phyloP scores from a whole-genome alignment of 371 early-diverging fungal genomes.

The Saksenaea vasiformis region DNA sequence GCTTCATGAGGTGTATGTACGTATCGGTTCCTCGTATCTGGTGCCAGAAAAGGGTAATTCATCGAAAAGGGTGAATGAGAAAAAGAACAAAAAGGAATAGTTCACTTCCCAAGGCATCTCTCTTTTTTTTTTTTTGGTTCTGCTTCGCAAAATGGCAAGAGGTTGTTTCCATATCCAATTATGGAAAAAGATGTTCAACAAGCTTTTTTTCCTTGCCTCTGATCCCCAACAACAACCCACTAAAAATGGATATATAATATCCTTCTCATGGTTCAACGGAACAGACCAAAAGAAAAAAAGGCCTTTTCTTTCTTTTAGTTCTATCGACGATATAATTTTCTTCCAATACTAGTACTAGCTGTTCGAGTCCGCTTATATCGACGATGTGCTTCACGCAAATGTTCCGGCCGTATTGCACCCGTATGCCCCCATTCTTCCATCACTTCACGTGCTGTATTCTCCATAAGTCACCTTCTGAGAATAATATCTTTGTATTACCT shows the following conservation, averaged over 20 bases:
- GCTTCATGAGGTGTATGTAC: conserved; percentile 20
- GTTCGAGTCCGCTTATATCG: conserved; percentile 56
- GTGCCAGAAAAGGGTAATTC: conserved; percentile 10
- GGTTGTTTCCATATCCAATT: background rate
- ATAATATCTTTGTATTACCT: conserved; percentile 47
- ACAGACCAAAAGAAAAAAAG: background rate
- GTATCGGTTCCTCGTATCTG: conserved; percentile 16
- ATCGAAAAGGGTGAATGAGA: background rate
- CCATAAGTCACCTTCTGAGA: background rate
- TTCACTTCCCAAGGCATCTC: background rate
- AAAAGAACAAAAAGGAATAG: background rate
- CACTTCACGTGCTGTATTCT: conserved; percentile 42
- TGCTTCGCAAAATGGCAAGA: conserved; percentile 1
- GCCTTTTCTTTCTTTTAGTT: background rate
- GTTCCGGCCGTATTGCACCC: conserved; percentile 78
- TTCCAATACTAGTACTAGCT: background rate
- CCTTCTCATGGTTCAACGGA: background rate
- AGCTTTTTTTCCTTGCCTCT: background rate
- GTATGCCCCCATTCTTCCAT: conserved; percentile 37
- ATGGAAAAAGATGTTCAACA: conserved; percentile 1
- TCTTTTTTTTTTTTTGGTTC: background rate
- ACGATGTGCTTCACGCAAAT: conserved; percentile 90
- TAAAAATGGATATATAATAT: background rate
- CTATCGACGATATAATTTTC: conserved; percentile 5
- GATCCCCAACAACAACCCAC: conserved; percentile 3